A percentile compares a stretch with the other conserved stretches of the same genome.
phyloP scores from a whole-genome alignment of 306 rosid genomes.

The Albizia julibrissin region DNA sequence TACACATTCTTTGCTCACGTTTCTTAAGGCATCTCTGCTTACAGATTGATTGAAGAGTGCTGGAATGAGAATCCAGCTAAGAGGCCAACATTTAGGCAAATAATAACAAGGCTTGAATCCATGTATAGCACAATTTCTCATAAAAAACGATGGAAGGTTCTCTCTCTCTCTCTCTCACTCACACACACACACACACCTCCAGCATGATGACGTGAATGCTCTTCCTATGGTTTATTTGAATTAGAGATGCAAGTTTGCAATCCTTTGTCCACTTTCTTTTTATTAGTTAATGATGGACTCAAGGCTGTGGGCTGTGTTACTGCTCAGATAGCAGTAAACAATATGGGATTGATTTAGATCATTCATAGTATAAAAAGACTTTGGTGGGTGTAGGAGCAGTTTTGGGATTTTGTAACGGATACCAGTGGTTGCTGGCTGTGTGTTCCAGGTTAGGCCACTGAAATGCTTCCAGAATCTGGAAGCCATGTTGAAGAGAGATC shows the following conservation, averaged over 20 bases:
- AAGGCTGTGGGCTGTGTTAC: neutral
- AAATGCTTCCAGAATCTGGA: slow-evolving; percentile 79
- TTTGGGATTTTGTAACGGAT: slow-evolving; percentile 16
- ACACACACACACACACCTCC: neutral
- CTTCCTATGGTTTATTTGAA: neutral
- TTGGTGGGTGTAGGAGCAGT: neutral
- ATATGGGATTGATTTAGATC: neutral
- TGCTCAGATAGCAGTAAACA: neutral
- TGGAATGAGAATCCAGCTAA: slow-evolving; percentile 87
- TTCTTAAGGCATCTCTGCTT: slow-evolving; percentile 31
- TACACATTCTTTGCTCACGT: neutral
- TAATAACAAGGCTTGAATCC: slow-evolving; percentile 68
- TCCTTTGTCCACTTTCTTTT: neutral
- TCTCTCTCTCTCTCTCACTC: slow-evolving; percentile 16
- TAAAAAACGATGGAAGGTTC: slow-evolving; percentile 88
- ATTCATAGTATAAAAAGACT: neutral
- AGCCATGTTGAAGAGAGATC: slow-evolving; percentile 68
- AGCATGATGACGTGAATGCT: neutral
- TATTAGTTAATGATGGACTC: neutral
- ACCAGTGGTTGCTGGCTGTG: slow-evolving; percentile 21
- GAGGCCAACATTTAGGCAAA: slow-evolving; percentile 90
- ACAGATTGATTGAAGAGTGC: slow-evolving; percentile 86
- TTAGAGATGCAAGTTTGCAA: neutral
- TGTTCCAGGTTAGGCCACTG: slow-evolving; percentile 79
- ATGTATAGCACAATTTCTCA: slow-evolving; percentile 60